Conservation (phyloP, 352 stramenopile species). For the Pythium monospermum region DNA sequence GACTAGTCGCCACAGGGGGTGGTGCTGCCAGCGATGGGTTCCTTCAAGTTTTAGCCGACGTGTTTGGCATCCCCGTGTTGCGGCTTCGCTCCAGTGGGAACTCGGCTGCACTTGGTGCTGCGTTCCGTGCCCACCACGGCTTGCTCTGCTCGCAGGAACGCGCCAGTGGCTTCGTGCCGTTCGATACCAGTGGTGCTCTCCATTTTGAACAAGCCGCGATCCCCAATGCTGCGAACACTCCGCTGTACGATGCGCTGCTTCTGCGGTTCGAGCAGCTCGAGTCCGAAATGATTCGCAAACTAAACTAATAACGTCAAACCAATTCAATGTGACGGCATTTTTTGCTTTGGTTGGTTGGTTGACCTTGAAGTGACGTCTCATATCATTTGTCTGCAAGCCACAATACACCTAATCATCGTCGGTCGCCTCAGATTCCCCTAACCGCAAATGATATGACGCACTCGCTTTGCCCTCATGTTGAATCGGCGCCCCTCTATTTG, state of each 20-base stretch:
- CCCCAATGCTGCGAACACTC: neutral
- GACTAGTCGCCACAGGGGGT: slow-evolving; percentile 62
- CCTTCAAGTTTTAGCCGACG: slow-evolving; percentile 47
- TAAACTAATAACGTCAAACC: slow-evolving; percentile 2
- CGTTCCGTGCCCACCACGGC: slow-evolving; percentile 22
- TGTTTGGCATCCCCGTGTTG: slow-evolving; percentile 19
- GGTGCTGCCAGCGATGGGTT: slow-evolving; percentile 50
- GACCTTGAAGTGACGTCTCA: slow-evolving; percentile 18
- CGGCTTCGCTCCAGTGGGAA: slow-evolving; percentile 11
- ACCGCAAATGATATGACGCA: slow-evolving; percentile 4
- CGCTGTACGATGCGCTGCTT: slow-evolving; percentile 7
- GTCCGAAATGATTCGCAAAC: neutral
- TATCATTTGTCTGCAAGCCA: slow-evolving; percentile 13
- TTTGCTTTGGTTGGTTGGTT: too few relatives aligned
- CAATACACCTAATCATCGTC: too few relatives aligned
- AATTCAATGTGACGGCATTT: neutral
- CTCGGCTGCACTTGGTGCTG: slow-evolving; percentile 22
- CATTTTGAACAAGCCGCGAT: slow-evolving; percentile 2
- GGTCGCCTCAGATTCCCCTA: slow-evolving; percentile 25
- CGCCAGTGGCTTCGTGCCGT: neutral
- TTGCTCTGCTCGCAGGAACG: neutral
- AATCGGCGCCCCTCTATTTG: slow-evolving; percentile 19
- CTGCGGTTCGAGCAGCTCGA: slow-evolving; percentile 11
- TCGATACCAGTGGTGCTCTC: slow-evolving; percentile 10
- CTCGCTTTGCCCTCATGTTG: slow-evolving; percentile 9